Evolutionary conservation across 2,329 filamentous ascomycete genomes (phyloP).

Genomic region (Trichoderma lentiforme): DNA sequence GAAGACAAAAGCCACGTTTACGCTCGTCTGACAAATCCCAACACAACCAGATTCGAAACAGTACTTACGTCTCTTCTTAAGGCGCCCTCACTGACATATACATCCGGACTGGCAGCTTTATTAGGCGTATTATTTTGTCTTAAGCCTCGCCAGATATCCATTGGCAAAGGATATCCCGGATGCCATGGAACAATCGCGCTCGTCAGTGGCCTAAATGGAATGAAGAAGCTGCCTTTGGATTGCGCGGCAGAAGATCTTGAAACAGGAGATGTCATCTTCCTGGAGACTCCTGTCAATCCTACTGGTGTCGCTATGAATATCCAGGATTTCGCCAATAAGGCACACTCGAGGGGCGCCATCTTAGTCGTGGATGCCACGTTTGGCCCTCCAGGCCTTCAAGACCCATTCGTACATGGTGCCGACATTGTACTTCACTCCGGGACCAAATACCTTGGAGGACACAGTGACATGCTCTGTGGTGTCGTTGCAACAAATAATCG

Average conservation of each 20-base stretch:
- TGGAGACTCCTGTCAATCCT: slow-evolving; percentile 93
- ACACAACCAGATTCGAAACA: slow-evolving; percentile 79
- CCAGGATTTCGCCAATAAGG: slow-evolving; percentile 65
- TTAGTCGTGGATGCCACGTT: slow-evolving; percentile 90
- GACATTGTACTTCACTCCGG: slow-evolving; percentile 90
- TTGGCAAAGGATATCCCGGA: slow-evolving; percentile 86
- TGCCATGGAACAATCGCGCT: slow-evolving; percentile 81
- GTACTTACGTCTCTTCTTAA: slow-evolving; percentile 72
- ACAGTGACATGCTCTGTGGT: slow-evolving; percentile 89
- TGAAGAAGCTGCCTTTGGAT: slow-evolving; percentile 69
- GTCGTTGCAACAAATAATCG: slow-evolving; percentile 66
- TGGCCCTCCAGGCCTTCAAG: slow-evolving; percentile 81
- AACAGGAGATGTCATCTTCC: slow-evolving; percentile 78
- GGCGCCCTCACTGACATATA: slow-evolving; percentile 71
- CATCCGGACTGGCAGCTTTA: slow-evolving; percentile 82
- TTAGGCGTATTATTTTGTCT: slow-evolving; percentile 79
- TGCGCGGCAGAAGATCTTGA: slow-evolving; percentile 63
- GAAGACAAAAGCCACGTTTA: slow-evolving; percentile 61
- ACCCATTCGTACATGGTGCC: slow-evolving; percentile 77
- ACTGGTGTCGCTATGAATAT: slow-evolving; percentile 78
- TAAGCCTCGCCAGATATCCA: slow-evolving; percentile 78
- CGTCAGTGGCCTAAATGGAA: slow-evolving; percentile 70
- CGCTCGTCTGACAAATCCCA: slow-evolving; percentile 75
- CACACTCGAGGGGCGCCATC: slow-evolving; percentile 68
- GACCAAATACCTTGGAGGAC: slow-evolving; percentile 96